phyloP scores from a whole-genome alignment of 176 grass and related monocot genomes.

The Cocos nucifera region DNA sequence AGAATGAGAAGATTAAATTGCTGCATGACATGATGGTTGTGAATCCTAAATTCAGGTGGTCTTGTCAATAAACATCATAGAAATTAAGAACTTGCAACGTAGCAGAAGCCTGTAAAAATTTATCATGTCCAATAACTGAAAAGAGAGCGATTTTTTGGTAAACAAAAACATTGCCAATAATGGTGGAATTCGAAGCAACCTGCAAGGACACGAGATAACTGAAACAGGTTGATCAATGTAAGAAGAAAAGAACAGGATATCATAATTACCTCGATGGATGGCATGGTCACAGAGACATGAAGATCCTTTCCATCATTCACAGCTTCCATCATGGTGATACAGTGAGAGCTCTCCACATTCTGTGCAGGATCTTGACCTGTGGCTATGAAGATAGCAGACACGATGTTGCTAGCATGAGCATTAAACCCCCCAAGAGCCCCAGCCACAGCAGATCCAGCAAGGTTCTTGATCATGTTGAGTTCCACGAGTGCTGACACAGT shows the following conservation, averaged over 20 bases:
- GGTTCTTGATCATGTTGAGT: conserved; percentile 92
- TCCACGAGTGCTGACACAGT: conserved; percentile 73
- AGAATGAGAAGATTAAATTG: too few species aligned
- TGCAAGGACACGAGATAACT: too few species aligned
- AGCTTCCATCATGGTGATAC: conserved; percentile 94
- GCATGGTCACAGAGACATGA: conserved; percentile 95
- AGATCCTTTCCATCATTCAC: conserved; percentile 79
- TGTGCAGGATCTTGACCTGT: conserved; percentile 93
- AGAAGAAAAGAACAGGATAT: background rate
- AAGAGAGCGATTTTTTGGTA: too few species aligned
- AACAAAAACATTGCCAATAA: too few species aligned
- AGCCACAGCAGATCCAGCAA: conserved; percentile 82
- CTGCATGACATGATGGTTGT: too few species aligned
- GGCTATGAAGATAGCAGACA: conserved; percentile 84
- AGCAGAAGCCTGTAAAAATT: too few species aligned
- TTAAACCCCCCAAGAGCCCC: conserved; percentile 93
- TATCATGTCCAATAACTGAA: too few species aligned
- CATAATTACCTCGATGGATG: conserved; percentile 76
- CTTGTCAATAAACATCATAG: too few species aligned
- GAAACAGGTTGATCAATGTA: too few species aligned
- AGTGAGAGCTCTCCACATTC: conserved; percentile 95
- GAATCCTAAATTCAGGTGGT: too few species aligned
- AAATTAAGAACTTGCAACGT: too few species aligned
- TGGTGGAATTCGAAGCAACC: too few species aligned
- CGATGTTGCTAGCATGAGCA: conserved; percentile 88